Evolutionary conservation across 2,329 filamentous ascomycete species (phyloP), one percentile per base, ranked within the genome.

Genomic region (Fusarium poae): DNA sequence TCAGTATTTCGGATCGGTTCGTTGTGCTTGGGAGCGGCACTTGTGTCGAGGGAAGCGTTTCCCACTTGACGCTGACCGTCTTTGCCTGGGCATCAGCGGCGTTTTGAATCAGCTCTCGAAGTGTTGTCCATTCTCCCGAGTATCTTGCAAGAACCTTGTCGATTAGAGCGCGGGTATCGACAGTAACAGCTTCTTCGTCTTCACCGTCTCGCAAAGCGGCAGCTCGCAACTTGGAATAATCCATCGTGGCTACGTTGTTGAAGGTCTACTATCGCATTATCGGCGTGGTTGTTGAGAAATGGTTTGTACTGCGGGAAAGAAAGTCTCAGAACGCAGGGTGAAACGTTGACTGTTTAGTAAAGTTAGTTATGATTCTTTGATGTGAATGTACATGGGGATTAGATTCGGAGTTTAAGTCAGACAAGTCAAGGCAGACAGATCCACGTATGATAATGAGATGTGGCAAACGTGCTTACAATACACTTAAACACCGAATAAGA

Each of bases 91-190:
- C 96, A 82, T 99, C 96, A 68, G 96, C 95, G n/a, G 96, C 96
- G 78, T 99, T 99, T 77, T 99, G 96, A 44, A 99, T 94, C 65
- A 99, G 89, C 79, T 99, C 96, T 83, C 96, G 89, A 20, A 99
- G 82, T 11, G 87, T 92, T 8, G 89, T 94, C 91, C 95, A 97
- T 83, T 99, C 97, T 74, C 96, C 95, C 4, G 94, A 97, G 78
- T 99, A 99, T 76, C 96, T 87, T 12, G 96, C 96, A 50, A 99
- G 87, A 13, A 99, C 95, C 80, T 99, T 99, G 82, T 98, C 97
- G 77, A 99, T 99, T 73, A 99, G 81, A 43, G 96, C 96, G 76
- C 97, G 88, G 49, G 96, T 99, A 77, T 99, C 97, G 76, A 99
- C 96, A 1, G 96, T 99, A 58, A 99, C 96, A 42, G 96, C 96